Percentiles rank a stretch among this genome's conserved stretches.
These are phyloP conservation scores for Elsinoe fawcettii DNA, from an alignment of 2,329 filamentous ascomycete genomes.

Conservation along the genomic window DNA sequence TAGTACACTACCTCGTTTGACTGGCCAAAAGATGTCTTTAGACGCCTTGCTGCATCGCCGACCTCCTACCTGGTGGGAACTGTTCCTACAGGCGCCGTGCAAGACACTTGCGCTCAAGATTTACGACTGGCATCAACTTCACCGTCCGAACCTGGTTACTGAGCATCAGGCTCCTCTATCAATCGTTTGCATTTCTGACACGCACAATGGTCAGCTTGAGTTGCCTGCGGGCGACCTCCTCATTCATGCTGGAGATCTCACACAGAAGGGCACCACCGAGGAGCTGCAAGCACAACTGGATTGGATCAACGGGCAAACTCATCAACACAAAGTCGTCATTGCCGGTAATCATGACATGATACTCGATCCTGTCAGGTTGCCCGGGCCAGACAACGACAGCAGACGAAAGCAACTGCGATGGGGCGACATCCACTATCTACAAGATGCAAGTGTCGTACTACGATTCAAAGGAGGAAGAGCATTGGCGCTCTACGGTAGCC, in stretches of 20 bases:
- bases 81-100: background rate
- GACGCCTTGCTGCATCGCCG: background rate
- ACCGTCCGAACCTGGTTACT: background rate
- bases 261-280: constrained; percentile 17
- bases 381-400: background rate
- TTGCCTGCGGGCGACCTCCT: constrained; percentile 22
- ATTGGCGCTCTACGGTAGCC: constrained; percentile 67
- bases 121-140: background rate
- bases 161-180: background rate
- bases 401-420: constrained; percentile 25
- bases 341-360: constrained; percentile 23
- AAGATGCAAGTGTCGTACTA: constrained; percentile 26
- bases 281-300: constrained; percentile 21
- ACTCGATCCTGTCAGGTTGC: constrained; percentile 21
- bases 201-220: constrained; percentile 19
- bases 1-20: no score
- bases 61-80: background rate
- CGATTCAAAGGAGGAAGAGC: constrained; percentile 50
- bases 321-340: constrained; percentile 22
- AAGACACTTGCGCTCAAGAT: background rate
- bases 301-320: constrained; percentile 21
- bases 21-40: background rate
- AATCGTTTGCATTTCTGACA: constrained; percentile 25
- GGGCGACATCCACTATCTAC: constrained; percentile 31
- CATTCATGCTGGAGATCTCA: constrained; percentile 23